Evolutionary conservation across 2,329 filamentous ascomycete genomes (phyloP).

Genomic region (Knufia petricola): DNA sequence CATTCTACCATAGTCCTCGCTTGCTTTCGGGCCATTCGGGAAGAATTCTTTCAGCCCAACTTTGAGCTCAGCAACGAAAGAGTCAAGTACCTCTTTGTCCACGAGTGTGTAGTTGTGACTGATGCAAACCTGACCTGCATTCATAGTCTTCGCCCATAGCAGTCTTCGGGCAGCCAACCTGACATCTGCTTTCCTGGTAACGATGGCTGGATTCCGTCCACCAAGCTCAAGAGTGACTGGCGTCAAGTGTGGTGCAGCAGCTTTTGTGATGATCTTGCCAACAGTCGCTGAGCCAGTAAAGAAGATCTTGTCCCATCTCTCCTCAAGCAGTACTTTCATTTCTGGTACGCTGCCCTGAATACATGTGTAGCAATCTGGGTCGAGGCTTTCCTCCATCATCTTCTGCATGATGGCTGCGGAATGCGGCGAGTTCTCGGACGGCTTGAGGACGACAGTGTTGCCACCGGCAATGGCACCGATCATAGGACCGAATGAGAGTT

Average conservation of each 20-base stretch:
- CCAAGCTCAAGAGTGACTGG: constrained; percentile 85
- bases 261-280: constrained; percentile 78
- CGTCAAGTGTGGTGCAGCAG: constrained; percentile 79
- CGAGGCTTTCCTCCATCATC: constrained; percentile 65
- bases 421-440: constrained; percentile 69
- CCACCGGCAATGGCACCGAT: constrained; percentile 87
- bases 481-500: constrained; percentile 66
- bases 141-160: constrained; percentile 78
- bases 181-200: constrained; percentile 74
- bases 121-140: constrained; percentile 85
- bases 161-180: constrained; percentile 72
- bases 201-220: constrained; percentile 81
- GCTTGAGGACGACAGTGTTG: constrained; percentile 83
- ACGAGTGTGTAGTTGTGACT: constrained; percentile 87
- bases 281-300: constrained; percentile 77
- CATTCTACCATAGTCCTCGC: constrained; percentile 68
- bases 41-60: constrained; percentile 66
- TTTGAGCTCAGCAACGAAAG: constrained; percentile 67
- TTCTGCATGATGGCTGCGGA: constrained; percentile 71
- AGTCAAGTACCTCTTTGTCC: constrained; percentile 60
- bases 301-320: constrained; percentile 97
- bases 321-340: constrained; percentile 69
- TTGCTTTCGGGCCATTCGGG: constrained; percentile 69
- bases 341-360: constrained; percentile 75
- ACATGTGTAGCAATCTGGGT: constrained; percentile 63